Conservation (phyloP, 106 monocot genomes). For the Dioscorea alata region DNA sequence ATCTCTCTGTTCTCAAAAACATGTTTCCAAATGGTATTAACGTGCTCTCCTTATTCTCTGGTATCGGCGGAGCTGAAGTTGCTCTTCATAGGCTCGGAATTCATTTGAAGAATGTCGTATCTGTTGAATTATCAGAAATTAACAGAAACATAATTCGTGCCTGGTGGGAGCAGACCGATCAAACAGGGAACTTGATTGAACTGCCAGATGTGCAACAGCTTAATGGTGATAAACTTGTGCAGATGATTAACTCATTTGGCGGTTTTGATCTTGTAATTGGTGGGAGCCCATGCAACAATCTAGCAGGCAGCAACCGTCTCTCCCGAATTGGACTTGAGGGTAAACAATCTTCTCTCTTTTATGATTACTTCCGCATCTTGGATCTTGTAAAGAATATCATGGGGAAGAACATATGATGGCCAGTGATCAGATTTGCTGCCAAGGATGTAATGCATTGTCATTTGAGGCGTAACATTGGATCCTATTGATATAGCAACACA, state of each 20-base stretch:
- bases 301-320: constrained; percentile 71
- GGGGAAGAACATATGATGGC: constrained; percentile 15
- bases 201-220: constrained; percentile 44
- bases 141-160: constrained; percentile 46
- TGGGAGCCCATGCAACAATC: constrained; percentile 82
- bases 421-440: too few species aligned
- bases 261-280: constrained; percentile 70
- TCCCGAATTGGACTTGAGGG: constrained; percentile 69
- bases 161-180: constrained; percentile 76
- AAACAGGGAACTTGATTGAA: constrained; percentile 50
- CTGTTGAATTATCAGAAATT: constrained; percentile 54
- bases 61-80: constrained; percentile 88
- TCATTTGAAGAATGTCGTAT: constrained; percentile 48
- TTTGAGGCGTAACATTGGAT: too few species aligned
- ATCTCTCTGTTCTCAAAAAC: constrained; percentile 53
- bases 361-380: constrained; percentile 67
- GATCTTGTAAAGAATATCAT: constrained; percentile 54
- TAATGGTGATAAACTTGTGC: constrained; percentile 22
- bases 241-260: constrained; percentile 33
- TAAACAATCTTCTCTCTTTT: constrained; percentile 62
- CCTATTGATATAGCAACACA: too few species aligned
- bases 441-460: too few species aligned
- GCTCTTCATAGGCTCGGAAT: constrained; percentile 72
- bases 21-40: constrained; percentile 64
- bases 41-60: constrained; percentile 62